These are phyloP conservation scores for Spathaspora girioi DNA, from an alignment of 805 yeast genomes.

Conservation along the genomic window DNA sequence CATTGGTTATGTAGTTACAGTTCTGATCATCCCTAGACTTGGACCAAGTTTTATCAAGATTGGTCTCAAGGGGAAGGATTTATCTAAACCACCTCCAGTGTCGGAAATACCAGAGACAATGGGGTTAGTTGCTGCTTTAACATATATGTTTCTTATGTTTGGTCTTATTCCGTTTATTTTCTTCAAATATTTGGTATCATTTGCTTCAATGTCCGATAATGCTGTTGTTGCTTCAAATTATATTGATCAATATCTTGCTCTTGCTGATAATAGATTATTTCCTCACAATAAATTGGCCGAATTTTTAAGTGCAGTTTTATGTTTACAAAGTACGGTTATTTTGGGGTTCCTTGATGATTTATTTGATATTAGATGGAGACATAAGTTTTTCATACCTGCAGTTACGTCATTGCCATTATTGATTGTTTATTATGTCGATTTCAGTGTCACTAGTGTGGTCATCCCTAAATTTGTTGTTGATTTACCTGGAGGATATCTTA, in stretches of 20 bases:
- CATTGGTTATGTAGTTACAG: conserved; percentile 61
- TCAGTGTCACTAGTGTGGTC: conserved; percentile 83
- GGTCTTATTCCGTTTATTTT: conserved; percentile 86
- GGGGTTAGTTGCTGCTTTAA: conserved; percentile 85
- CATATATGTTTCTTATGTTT: conserved; percentile 77
- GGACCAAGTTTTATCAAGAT: conserved; percentile 62
- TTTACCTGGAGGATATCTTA: conserved; percentile 23
- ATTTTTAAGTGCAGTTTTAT: conserved; percentile 78
- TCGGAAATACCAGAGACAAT: conserved; percentile 74
- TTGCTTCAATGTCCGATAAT: conserved; percentile 33
- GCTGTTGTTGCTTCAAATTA: conserved; percentile 28
- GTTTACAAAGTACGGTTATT: conserved; percentile 77
- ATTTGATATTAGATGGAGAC: conserved; percentile 96
- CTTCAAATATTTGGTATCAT: conserved; percentile 63
- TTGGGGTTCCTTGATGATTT: conserved; percentile 92
- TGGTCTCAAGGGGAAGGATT: conserved; percentile 84
- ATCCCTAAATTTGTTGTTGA: conserved; percentile 66
- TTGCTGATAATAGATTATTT: conserved; percentile 41
- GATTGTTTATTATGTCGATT: conserved; percentile 89
- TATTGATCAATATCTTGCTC: conserved; percentile 29
- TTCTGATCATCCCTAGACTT: conserved; percentile 64
- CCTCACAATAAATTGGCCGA: conserved; percentile 84
- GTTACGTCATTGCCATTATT: conserved; percentile 89
- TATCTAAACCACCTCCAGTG: conserved; percentile 73
- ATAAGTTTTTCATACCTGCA: conserved; percentile 93